phyloP scores from a whole-genome alignment of 129 eudicot genomes.

The Lactuca saligna region DNA sequence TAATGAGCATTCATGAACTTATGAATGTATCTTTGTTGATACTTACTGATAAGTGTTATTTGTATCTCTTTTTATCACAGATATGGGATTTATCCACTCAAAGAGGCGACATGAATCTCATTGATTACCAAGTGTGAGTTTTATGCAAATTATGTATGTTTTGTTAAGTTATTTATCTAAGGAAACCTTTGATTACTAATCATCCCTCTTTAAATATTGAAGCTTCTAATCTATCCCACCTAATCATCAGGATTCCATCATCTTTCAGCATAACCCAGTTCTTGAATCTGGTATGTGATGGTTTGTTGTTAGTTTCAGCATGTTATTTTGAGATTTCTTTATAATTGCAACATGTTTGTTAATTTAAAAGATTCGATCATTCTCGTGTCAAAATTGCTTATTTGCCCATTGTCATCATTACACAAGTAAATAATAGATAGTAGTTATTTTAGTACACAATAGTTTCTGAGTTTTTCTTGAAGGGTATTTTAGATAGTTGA shows the following conservation, averaged over 20 bases:
- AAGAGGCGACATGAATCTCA: constrained; percentile 1
- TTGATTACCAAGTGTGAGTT: constrained; percentile 17
- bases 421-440: not conserved
- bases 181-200: not conserved
- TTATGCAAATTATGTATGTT: not conserved
- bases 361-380: constrained; percentile 1
- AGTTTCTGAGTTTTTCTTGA: too few species aligned
- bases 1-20: not conserved
- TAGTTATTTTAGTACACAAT: not conserved
- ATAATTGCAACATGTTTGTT: not conserved
- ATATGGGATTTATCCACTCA: not conserved
- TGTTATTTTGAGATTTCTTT: not conserved
- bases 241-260: constrained; percentile 16
- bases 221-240: constrained; percentile 5
- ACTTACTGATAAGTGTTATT: not conserved
- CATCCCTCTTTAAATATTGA: not conserved
- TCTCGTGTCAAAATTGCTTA: not conserved
- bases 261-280: constrained; percentile 12
- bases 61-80: constrained; percentile 12
- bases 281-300: constrained; percentile 13
- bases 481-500: too few species aligned
- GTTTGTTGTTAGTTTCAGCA: not conserved
- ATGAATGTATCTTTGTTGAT: not conserved
- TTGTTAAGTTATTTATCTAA: not conserved
- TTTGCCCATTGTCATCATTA: constrained; percentile 3